A percentile compares a stretch with the other conserved stretches of the same genome.
These are phyloP conservation scores for Blastobotrys chiropterorum DNA, from an alignment of 805 yeast genomes.

Conservation along the genomic window DNA sequence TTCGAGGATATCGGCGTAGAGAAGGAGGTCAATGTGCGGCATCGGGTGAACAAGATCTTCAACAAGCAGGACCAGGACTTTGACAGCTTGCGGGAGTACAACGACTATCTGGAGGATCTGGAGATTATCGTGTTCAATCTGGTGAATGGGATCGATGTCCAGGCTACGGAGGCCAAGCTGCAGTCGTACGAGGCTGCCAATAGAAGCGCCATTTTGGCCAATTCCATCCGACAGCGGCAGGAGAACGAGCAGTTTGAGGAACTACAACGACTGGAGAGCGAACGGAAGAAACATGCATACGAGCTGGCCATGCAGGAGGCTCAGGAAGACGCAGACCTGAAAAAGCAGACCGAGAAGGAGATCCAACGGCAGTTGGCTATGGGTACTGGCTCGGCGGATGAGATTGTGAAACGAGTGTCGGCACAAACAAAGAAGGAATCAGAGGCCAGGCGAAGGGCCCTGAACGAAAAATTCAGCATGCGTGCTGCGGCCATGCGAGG, in stretches of 20 bases:
- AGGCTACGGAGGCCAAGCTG: slow-evolving; percentile 56
- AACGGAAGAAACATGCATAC: slow-evolving; percentile 45
- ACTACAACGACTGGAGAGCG: slow-evolving; percentile 64
- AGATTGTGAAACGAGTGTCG: slow-evolving; percentile 40
- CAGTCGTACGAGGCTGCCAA: slow-evolving; percentile 64
- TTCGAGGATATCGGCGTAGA: slow-evolving; percentile 90
- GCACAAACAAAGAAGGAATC: background rate
- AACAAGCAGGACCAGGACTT: slow-evolving; percentile 79
- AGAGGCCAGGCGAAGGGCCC: background rate
- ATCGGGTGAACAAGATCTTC: slow-evolving; percentile 66
- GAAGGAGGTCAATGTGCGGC: slow-evolving; percentile 85
- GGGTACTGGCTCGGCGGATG: slow-evolving; percentile 38
- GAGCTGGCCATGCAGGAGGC: slow-evolving; percentile 57
- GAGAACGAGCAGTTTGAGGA: slow-evolving; percentile 60
- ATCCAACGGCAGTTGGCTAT: slow-evolving; percentile 48
- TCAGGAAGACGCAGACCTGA: slow-evolving; percentile 38
- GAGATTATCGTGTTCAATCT: slow-evolving; percentile 77
- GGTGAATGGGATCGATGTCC: slow-evolving; percentile 62
- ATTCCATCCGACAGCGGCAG: slow-evolving; percentile 64
- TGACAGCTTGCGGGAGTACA: slow-evolving; percentile 50
- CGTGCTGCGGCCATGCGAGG: background rate
- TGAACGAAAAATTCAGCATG: background rate
- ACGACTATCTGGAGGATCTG: slow-evolving; percentile 74
- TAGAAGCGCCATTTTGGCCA: slow-evolving; percentile 67
- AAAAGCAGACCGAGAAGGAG: slow-evolving; percentile 45